Percentiles rank a stretch among this genome's conserved stretches.
Conservation (phyloP, 2,329 filamentous ascomycete genomes). For the Claviceps humidiphila region DNA sequence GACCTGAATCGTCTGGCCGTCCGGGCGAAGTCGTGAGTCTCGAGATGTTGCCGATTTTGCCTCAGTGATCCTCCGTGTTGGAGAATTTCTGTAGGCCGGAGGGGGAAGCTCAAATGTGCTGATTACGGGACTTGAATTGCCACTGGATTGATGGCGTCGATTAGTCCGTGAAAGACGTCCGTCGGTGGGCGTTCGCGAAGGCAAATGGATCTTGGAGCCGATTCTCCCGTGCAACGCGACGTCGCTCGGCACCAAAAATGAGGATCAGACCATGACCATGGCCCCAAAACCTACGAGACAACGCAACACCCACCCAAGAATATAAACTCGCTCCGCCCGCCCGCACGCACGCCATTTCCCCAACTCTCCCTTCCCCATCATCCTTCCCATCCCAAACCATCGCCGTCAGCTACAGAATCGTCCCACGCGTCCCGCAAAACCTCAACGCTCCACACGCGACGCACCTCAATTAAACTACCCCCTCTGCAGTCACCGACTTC, state of each 20-base stretch:
- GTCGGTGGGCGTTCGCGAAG: slow-evolving; percentile 7
- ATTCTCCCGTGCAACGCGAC: slow-evolving; percentile 17
- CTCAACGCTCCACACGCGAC: not conserved
- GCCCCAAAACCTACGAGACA: slow-evolving; percentile 25
- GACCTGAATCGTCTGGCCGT: too few relatives aligned
- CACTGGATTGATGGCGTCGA: too few relatives aligned
- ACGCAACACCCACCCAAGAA: slow-evolving; percentile 16
- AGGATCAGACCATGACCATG: slow-evolving; percentile 24
- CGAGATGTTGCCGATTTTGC: too few relatives aligned
- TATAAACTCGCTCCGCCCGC: slow-evolving; percentile 17
- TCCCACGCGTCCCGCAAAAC: slow-evolving; percentile 4
- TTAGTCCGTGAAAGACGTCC: slow-evolving; percentile 3
- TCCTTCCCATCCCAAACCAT: slow-evolving; percentile 10
- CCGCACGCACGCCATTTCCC: slow-evolving; percentile 13
- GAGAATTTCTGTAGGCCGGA: too few relatives aligned
- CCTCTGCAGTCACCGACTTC: not conserved
- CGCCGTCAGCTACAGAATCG: slow-evolving; percentile 16
- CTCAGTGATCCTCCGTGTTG: too few relatives aligned
- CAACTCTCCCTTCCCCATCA: slow-evolving; percentile 9
- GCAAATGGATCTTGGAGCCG: slow-evolving; percentile 19
- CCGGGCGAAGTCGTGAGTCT: too few relatives aligned
- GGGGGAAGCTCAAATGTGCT: too few relatives aligned
- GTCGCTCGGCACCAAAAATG: slow-evolving; percentile 26
- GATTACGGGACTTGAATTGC: too few relatives aligned
- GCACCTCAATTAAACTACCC: not conserved